Base-by-base conservation (phyloP, 2,329 filamentous ascomycete species). In the Beauveria sp. region DNA sequence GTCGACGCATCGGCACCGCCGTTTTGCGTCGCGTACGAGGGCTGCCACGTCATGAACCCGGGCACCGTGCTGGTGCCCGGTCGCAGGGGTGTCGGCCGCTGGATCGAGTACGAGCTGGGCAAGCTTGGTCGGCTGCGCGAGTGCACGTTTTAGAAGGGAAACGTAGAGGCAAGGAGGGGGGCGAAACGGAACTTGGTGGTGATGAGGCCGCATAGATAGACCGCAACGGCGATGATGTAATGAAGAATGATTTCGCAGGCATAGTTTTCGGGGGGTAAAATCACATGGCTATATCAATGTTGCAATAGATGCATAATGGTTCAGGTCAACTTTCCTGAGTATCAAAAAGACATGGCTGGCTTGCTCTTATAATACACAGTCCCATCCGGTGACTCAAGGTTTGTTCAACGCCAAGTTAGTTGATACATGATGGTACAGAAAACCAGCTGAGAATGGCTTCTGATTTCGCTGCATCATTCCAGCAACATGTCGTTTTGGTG, bases 21-120 rank as follows among this genome's bases (percentile, higher is more conserved):
- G 0, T 99, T 96, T 70, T 89, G 88, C 59, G 79, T 97, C 65
- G 96, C 90, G 16, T 98, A 98, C 70, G 93, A 96, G 74, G 93
- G 93, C 0, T 98, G 95, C 70, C 90, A 95, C 76, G 93, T 97
- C 40, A 87, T 99, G 83, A 99, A 99, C 72, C 93, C 95, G 0
- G 91, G 92, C 6, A 81, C 83, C 54, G 74, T 99, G 55, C 81
- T 96, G 26, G 86, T 90, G 0, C 78, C 84, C 0, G 88, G 87
- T 0, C 81, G 86, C 58, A 83, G 85, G 65, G 86, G 86, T 4
- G 84, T 87, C 7, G 89, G 86, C 6, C 82, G 87, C 64, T 98
- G 95, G 93, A 81, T 93, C 1, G 95, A 98, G 76, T 98, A 93
- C 77, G 89, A 90, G 73, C 74, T 90, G 49, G 81, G 85, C 28